Evolutionary conservation across 208 protist genomes (phyloP), one percentile per base, ranked within the genome.

Genomic region (Acanthamoeba polyphaga): DNA sequence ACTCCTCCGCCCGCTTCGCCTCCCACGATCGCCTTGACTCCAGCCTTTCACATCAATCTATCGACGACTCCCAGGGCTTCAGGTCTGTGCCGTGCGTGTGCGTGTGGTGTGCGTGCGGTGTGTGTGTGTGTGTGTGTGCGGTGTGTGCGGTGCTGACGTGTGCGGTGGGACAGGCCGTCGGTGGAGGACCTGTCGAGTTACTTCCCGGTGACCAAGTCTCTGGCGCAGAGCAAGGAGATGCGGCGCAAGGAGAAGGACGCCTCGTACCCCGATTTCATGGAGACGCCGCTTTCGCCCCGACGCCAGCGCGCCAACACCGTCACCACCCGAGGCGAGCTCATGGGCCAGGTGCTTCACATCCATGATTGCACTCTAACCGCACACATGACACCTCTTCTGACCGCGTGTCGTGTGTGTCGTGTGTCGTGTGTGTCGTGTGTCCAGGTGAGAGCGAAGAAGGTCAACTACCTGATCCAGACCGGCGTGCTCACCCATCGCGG

Each of bases 241-340:
- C 38, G 76, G 49, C 76, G 76, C 24, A 58, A 58, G 49, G 76
- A 85, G 27, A 78, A 78, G 15, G 34, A 19, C 7, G n/a, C 24
- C 4, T 78, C 70, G 24, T 46, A 32, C 70, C 70, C 70, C 70
- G 70, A 78, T 29, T 78, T 78, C n/a, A 78, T 78, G 70, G 70
- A 78, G 13, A 78, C 76, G 38, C 38, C 49, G 19, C 76, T 85
- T n/a, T 85, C 76, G 22, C 76, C 76, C 12, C 76, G 76, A 32
- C 76, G 76, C 17, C 76, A 85, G 76, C 76, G 76, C 76, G 15
- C 76, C 38, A 85, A 85, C 49, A 85, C 76, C 43, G 76, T 85
- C 49, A 60, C 46, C 38, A 60, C 76, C 9, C 76, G 76, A 17
- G 29, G 76, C 24, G 76, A 85, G 24, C 76, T 85, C 46, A 85